Conservation (phyloP, 2,329 filamentous ascomycete genomes). For the Pseudocercospora musae region DNA sequence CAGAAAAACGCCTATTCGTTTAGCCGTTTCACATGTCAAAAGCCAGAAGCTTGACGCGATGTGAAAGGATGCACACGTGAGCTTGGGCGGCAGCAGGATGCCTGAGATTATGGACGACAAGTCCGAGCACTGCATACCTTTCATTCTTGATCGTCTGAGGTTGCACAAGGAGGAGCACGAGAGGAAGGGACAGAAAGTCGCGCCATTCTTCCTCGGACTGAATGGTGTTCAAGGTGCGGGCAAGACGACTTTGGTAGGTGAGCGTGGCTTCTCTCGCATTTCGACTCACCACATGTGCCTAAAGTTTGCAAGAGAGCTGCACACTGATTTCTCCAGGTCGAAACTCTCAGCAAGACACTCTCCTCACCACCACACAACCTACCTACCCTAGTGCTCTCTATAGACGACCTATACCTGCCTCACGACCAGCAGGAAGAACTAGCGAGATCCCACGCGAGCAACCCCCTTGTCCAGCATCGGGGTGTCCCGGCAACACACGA, state of each 20-base stretch:
- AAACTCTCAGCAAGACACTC: conserved; percentile 61
- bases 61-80: conserved; percentile 6
- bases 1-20: neutral
- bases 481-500: conserved; percentile 86
- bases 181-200: conserved; percentile 37
- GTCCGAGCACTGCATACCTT: conserved; percentile 71
- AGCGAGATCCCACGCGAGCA: conserved; percentile 62
- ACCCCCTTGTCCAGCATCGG: conserved; percentile 74
- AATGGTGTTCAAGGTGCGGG: conserved; percentile 90
- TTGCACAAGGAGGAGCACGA: conserved; percentile 46
- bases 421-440: conserved; percentile 66
- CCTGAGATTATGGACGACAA: conserved; percentile 69
- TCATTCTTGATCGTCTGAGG: conserved; percentile 63
- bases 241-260: conserved; percentile 76
- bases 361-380: conserved; percentile 56
- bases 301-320: neutral
- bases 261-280: neutral
- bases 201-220: conserved; percentile 80
- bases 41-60: neutral
- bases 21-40: conserved; percentile 23
- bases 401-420: conserved; percentile 86
- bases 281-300: neutral
- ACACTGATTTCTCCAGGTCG: conserved; percentile 46
- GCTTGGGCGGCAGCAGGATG: conserved; percentile 35
- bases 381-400: conserved; percentile 68